These are phyloP conservation scores for Cystobasidium tubakii DNA, from an alignment of 768 basidiomycete genomes.

Conservation along the genomic window DNA sequence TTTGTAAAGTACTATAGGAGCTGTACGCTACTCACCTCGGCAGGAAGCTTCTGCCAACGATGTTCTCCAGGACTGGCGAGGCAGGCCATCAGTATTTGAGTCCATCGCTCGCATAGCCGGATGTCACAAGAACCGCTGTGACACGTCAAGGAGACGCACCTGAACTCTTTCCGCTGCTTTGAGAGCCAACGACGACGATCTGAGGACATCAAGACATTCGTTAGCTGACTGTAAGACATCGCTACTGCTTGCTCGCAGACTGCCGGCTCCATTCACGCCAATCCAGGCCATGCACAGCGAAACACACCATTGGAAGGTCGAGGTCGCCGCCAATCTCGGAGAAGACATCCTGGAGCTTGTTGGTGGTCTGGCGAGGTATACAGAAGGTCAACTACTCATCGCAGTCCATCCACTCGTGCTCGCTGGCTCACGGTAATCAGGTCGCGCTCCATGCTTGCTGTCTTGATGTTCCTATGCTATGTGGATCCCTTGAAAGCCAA, in stretches of 20 bases:
- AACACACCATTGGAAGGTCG: slow-evolving; percentile 33
- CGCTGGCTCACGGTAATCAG: background rate
- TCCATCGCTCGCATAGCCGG: background rate
- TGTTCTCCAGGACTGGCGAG: slow-evolving; percentile 27
- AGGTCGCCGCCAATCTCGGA: slow-evolving; percentile 20
- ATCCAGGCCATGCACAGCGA: background rate
- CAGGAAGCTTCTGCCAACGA: slow-evolving; percentile 65
- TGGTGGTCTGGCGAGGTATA: background rate
- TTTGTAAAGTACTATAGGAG: slow-evolving; percentile 50
- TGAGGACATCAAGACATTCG: background rate
- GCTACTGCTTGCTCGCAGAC: background rate
- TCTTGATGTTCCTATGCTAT: background rate
- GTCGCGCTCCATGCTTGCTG: slow-evolving; percentile 26
- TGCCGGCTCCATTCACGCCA: background rate
- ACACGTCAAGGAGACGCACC: slow-evolving; percentile 2
- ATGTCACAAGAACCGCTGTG: too few relatives aligned
- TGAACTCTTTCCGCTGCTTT: slow-evolving; percentile 43
- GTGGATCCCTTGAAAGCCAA: too few relatives aligned
- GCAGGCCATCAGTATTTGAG: background rate
- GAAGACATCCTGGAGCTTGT: slow-evolving; percentile 33
- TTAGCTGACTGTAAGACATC: background rate
- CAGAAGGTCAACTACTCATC: background rate
- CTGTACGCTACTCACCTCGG: slow-evolving; percentile 43
- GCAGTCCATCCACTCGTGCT: background rate
- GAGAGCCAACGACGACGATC: slow-evolving; percentile 39